Base-by-base conservation (phyloP, 768 basidiomycete genomes). In the Xanthoconium stramineum region DNA sequence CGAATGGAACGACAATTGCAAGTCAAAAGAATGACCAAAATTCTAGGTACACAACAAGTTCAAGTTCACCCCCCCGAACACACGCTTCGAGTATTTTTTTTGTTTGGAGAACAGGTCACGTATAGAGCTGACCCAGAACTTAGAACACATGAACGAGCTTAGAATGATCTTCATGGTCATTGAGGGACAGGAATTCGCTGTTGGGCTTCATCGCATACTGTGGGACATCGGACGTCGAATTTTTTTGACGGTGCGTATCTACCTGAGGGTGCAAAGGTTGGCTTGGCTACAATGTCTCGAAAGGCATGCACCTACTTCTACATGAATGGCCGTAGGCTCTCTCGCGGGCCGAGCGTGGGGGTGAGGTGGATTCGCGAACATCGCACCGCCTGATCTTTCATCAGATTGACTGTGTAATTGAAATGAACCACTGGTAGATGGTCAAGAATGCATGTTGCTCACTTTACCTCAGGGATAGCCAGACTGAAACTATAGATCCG, bases 401-500 rank as follows among this genome's bases (percentile, higher is more conserved):
- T 54, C 50, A 9, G 63, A 72, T n/a, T 14, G 59, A 32, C 68
- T 69, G 42, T 7, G 15, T n/a, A 14, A 43, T 42, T 7, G 29
- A 44, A 38, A 20, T 66, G 19, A 61, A 30, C 10, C 3, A 1
- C 24, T 12, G 12, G 20, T 33, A 36, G 24, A 43, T 3, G 13
- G 14, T n/a, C 2, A 10, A 38, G 42, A 47, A 30, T 45, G 30
- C n/a, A n/a, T 7, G 6, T 32, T 44, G 52, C 72, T 63, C 53
- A 64, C 69, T 67, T 71, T 40, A 74, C 57, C 28, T 74, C 73
- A 10, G 65, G 65, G 17, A 56, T 52, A 13, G 52, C 51, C 17
- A 62, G 32, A 36, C 59, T 62, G 65, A 80, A 85, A 56, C 79
- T 83, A 35, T 81, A 78, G 10, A 85, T 72, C 19, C 83, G 77